Percentiles rank a stretch among this genome's conserved stretches.
Conservation (phyloP, 257 asterid species). For the Vinca minor region DNA sequence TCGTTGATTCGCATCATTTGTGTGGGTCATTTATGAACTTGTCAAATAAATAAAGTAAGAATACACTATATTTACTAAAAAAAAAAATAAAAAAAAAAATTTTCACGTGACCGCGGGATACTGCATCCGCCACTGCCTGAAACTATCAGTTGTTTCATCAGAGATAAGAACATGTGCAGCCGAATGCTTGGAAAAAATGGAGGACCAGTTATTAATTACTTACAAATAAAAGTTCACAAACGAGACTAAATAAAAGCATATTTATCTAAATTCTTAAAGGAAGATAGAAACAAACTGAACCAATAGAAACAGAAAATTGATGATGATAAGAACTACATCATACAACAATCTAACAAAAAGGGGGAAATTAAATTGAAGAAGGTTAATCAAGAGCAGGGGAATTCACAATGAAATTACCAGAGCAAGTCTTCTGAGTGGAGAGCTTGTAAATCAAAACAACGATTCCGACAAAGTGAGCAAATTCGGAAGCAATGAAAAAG, state of each 20-base stretch:
- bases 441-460: conserved; percentile 73
- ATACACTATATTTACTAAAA: too few species aligned
- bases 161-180: background rate
- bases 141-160: background rate
- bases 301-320: background rate
- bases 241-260: background rate
- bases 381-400: background rate
- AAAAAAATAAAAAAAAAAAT: too few species aligned
- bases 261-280: background rate
- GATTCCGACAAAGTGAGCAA: conserved; percentile 59
- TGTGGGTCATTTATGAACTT: too few species aligned
- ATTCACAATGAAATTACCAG: conserved; percentile 34
- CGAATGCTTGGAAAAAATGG: too few species aligned
- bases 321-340: background rate
- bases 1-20: too few species aligned
- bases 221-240: background rate
- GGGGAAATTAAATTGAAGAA: background rate
- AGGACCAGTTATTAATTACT: too few species aligned
- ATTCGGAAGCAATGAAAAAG: conserved; percentile 59
- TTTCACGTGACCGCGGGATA: too few species aligned
- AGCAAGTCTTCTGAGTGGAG: conserved; percentile 57
- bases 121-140: too few species aligned
- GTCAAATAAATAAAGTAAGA: too few species aligned
- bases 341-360: too few species aligned
- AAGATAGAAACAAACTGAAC: background rate